Conservation (phyloP, 345 rosid species). For the Tarenaya hassleriana region DNA sequence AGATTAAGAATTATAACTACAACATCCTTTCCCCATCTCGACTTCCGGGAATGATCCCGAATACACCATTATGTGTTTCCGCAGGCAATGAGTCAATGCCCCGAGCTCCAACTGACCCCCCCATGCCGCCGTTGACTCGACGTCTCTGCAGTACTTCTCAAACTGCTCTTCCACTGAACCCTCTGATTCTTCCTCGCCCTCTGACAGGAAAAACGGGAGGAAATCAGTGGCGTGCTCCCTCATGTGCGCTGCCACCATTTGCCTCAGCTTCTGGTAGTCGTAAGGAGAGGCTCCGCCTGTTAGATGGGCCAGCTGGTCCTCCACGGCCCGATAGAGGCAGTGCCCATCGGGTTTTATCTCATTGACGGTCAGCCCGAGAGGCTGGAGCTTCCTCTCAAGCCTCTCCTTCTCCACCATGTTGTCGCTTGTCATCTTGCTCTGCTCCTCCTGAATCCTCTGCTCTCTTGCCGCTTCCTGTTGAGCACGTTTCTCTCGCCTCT, state of each 20-base stretch:
- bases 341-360: constrained; percentile 93
- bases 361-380: constrained; percentile 51
- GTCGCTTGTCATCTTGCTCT: constrained; percentile 65
- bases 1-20: too few species aligned
- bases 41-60: constrained; percentile 36
- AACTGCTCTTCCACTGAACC: constrained; percentile 21
- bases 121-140: constrained; percentile 32
- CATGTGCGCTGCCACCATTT: constrained; percentile 82
- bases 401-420: constrained; percentile 50
- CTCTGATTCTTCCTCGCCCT: constrained; percentile 2
- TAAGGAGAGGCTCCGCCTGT: constrained; percentile 60
- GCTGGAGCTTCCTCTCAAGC: constrained; percentile 40
- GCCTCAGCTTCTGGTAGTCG: constrained; percentile 56
- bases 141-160: constrained; percentile 32
- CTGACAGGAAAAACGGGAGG: constrained; percentile 47
- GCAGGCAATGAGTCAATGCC: constrained; percentile 31
- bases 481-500: constrained; percentile 75
- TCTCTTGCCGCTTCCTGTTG: constrained; percentile 90
- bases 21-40: constrained; percentile 35
- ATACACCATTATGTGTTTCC: constrained; percentile 30
- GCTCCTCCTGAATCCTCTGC: constrained; percentile 87
- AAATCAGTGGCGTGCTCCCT: constrained; percentile 51
- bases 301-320: constrained; percentile 58
- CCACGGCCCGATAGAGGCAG: constrained; percentile 91
- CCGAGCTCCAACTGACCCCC: constrained; percentile 34